These are phyloP conservation scores for Astragalus glycyphyllos DNA, from an alignment of 306 rosid genomes.

Conservation along the genomic window DNA sequence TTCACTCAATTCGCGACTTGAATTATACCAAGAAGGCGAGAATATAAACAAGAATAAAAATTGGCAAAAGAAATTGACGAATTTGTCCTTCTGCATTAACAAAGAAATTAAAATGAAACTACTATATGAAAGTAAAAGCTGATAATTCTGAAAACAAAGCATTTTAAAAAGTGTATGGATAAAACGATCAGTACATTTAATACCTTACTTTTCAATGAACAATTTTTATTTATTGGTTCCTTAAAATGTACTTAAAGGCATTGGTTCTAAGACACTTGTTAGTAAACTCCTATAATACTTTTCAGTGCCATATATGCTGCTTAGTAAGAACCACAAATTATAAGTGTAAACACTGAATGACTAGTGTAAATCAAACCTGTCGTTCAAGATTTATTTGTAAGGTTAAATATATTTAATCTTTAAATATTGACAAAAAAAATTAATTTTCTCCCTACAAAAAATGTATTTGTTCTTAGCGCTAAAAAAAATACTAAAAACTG, in stretches of 20 bases:
- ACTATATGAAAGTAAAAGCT: not conserved
- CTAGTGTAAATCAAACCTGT: constrained; percentile 29
- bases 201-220: not conserved
- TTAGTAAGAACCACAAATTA: constrained; percentile 5
- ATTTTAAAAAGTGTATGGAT: no score
- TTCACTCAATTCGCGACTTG: no score
- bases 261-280: constrained; percentile 5
- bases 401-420: no score
- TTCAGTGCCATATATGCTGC: not conserved
- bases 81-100: no score
- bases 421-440: no score
- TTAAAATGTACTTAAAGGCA: not conserved
- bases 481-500: no score
- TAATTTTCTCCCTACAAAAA: no score
- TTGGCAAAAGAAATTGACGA: no score
- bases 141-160: not conserved
- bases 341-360: constrained; percentile 31
- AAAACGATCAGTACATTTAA: not conserved
- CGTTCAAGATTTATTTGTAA: not conserved
- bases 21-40: no score
- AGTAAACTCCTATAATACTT: constrained; percentile 4
- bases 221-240: not conserved
- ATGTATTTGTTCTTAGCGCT: no score
- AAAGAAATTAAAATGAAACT: no score
- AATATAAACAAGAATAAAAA: no score